Evolutionary conservation across 2,329 filamentous ascomycete genomes (phyloP).

Genomic region (Geoglossum cookeanum): DNA sequence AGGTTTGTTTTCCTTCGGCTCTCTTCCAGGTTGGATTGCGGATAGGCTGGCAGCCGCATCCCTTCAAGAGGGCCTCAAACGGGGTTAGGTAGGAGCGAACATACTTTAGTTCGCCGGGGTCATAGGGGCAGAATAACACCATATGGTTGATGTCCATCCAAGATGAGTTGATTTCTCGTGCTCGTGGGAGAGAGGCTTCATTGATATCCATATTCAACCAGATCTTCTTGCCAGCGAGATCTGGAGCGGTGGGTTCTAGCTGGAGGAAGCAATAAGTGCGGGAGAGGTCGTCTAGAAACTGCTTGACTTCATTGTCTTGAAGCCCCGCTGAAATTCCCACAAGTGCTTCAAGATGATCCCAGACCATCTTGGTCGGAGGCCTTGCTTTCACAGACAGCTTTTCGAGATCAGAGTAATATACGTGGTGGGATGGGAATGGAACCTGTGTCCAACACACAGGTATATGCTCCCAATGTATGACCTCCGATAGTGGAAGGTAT

Average conservation of each 20-base stretch:
- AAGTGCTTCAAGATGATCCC: neutral
- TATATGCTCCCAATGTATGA: slow-evolving; percentile 5
- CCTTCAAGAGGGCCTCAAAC: slow-evolving; percentile 11
- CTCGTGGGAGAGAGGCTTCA: neutral
- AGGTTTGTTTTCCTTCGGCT: neutral
- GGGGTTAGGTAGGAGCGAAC: slow-evolving; percentile 10
- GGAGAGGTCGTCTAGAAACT: neutral
- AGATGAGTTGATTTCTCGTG: slow-evolving; percentile 7
- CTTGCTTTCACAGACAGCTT: neutral
- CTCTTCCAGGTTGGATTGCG: neutral
- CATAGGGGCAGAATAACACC: slow-evolving; percentile 12
- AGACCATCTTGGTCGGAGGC: neutral
- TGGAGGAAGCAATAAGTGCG: neutral
- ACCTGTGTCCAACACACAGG: neutral
- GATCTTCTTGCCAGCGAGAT: neutral
- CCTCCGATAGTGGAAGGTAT: neutral
- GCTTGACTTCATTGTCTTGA: neutral
- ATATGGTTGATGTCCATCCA: slow-evolving; percentile 11
- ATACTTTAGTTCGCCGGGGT: slow-evolving; percentile 11
- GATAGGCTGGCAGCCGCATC: slow-evolving; percentile 12
- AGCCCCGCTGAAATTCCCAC: neutral
- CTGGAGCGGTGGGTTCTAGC: neutral
- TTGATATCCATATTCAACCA: neutral
- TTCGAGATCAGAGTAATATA: neutral
- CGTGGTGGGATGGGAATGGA: neutral